Evolutionary conservation across 2,329 filamentous ascomycete genomes (phyloP).

Genomic region (Ophiostoma triangulosporum): DNA sequence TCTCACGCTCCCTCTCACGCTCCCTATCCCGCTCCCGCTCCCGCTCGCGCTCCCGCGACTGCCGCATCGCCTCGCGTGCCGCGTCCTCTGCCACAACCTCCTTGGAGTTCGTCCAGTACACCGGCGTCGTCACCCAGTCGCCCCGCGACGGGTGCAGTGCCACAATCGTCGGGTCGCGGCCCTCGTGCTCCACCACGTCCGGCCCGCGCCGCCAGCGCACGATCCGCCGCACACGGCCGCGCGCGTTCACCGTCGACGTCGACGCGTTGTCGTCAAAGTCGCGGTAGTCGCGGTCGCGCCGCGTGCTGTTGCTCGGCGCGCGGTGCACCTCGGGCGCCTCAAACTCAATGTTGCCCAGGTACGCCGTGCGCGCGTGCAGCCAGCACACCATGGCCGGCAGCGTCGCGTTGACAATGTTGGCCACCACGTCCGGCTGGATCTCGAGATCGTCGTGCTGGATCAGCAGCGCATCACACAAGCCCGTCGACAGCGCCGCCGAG

Average conservation of each 20-base stretch:
- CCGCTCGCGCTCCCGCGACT: neutral
- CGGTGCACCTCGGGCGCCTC: slow-evolving; percentile 12
- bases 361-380: slow-evolving; percentile 14
- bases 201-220: slow-evolving; percentile 12
- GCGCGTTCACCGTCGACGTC: slow-evolving; percentile 1
- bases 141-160: slow-evolving; percentile 14
- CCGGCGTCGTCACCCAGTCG: slow-evolving; percentile 14
- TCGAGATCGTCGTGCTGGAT: slow-evolving; percentile 4
- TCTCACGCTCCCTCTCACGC: neutral
- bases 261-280: slow-evolving; percentile 6
- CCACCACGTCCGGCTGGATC: slow-evolving; percentile 7
- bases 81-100: neutral
- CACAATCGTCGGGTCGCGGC: slow-evolving; percentile 13
- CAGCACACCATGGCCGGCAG: slow-evolving; percentile 15
- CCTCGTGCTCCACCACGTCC: slow-evolving; percentile 11
- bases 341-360: slow-evolving; percentile 11
- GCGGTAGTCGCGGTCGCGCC: neutral
- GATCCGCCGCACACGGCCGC: slow-evolving; percentile 11
- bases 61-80: neutral
- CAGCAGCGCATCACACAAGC: slow-evolving; percentile 3
- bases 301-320: slow-evolving; percentile 5
- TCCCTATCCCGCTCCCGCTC: neutral
- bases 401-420: slow-evolving; percentile 13
- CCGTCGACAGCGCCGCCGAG: slow-evolving; percentile 3
- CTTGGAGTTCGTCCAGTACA: slow-evolving; percentile 12